phyloP scores from a whole-genome alignment of 495 filamentous ascomycete genomes.

The Podospora australis region DNA sequence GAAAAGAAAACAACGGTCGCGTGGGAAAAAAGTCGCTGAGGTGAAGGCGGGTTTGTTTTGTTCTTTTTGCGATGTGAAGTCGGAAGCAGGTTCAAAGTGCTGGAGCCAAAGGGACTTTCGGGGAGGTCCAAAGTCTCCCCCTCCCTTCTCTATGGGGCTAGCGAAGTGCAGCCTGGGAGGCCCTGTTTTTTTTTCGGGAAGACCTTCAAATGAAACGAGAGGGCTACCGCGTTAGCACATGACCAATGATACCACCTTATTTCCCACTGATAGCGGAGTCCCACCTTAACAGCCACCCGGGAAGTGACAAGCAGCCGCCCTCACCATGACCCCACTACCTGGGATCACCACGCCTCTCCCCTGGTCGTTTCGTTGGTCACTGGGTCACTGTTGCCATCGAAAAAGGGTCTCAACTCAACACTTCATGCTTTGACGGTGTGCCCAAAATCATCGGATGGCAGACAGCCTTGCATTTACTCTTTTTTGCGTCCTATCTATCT shows the following conservation, averaged over 20 bases:
- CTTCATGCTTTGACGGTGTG: no score
- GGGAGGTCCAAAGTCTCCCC: constrained; percentile 19
- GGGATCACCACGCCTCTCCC: constrained; percentile 9
- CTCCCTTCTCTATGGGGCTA: constrained; percentile 23
- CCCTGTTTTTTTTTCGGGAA: constrained; percentile 18
- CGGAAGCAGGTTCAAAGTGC: constrained; percentile 19
- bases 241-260: constrained; percentile 11
- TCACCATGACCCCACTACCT: constrained; percentile 9
- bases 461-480: no score
- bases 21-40: constrained; percentile 8
- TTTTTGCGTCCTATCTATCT: no score
- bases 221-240: constrained; percentile 16
- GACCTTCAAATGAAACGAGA: constrained; percentile 16
- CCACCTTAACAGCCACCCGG: constrained; percentile 21
- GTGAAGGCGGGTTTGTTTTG: constrained; percentile 21
- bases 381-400: no score
- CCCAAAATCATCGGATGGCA: no score
- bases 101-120: constrained; percentile 24
- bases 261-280: constrained; percentile 13
- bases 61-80: constrained; percentile 27
- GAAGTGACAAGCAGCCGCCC: neutral
- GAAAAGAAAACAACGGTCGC: constrained; percentile 6
- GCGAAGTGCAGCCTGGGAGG: constrained; percentile 16
- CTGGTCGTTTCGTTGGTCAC: no score
- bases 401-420: no score